Evolutionary conservation across 2,329 filamentous ascomycete species (phyloP), one percentile per base, ranked within the genome.

Genomic region (Aspergillus spinulosporus): DNA sequence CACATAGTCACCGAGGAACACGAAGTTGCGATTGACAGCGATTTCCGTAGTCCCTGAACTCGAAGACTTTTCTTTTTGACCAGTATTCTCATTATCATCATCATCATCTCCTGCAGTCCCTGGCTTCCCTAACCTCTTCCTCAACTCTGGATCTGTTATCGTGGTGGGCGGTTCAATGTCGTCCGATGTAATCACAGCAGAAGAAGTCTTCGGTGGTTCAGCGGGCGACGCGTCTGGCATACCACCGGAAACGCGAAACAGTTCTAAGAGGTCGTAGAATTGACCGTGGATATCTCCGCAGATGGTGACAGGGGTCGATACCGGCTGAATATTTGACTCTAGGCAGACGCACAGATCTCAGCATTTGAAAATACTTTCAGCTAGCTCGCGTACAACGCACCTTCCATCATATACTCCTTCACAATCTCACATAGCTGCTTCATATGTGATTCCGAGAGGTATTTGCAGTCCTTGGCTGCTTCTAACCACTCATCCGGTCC

Each of bases 241-340:
- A 63, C 94, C 94, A 59, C 94, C 94, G 46, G 93, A 92, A 42
- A 99, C 93, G 52, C 92, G 88, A 77, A 99, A 99, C 48, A 99
- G 86, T 79, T 99, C 94, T 59, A 97, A 85, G 7, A 99, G 82
- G 74, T 99, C 94, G 77, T 99, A 97, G 75, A 97, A 97, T 77
- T 99, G 94, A 66, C 94, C 94, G 76, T 99, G 94, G 61, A 99
- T 97, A 72, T 99, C 94, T 71, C 94, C 94, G 70, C 94, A 97
- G 61, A 99, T 89, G 4, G 94, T 99, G 61, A 99, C 94, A 4
- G 94, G 94, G 0, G 94, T 96, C 52, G 89, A 86, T 21, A 99
- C 93, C 14, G 94, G 94, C 74, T 97, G 94, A 58, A 99, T 97
- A 73, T 99, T 99, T 63, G 92, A 97, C 78, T 99, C 94, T 95